Conservation (phyloP, 2,329 filamentous ascomycete genomes). For the Dactylellina cionopaga region DNA sequence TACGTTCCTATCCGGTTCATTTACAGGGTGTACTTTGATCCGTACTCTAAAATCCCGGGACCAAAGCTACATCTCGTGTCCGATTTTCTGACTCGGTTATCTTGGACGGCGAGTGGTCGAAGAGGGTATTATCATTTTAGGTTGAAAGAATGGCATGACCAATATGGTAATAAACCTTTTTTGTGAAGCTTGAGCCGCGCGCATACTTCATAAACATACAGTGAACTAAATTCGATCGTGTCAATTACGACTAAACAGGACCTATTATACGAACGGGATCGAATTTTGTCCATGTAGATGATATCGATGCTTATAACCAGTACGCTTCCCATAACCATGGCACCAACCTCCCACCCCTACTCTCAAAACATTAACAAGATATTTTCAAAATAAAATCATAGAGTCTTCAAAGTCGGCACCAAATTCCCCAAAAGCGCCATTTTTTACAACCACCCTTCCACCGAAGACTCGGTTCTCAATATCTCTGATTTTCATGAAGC, state of each 20-base stretch:
- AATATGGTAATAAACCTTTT: constrained; percentile 17
- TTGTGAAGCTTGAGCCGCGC: too few relatives aligned
- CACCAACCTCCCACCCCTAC: too few relatives aligned
- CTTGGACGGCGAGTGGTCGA: background rate
- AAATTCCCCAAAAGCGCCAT: constrained; percentile 34
- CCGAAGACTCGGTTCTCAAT: constrained; percentile 30
- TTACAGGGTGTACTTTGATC: constrained; percentile 59
- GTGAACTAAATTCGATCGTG: background rate
- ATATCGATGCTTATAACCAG: constrained; percentile 57
- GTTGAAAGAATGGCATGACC: constrained; percentile 14
- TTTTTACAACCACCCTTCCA: constrained; percentile 39
- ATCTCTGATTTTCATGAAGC: constrained; percentile 25
- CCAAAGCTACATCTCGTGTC: constrained; percentile 59
- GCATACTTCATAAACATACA: background rate
- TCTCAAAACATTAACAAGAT: background rate
- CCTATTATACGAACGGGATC: constrained; percentile 62
- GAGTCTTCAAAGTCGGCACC: constrained; percentile 43
- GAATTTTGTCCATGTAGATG: constrained; percentile 57
- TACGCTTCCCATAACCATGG: background rate
- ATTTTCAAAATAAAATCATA: background rate
- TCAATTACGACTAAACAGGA: constrained; percentile 49
- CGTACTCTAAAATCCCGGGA: constrained; percentile 59
- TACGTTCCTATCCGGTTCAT: constrained; percentile 46
- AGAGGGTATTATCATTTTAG: background rate
- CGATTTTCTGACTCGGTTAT: constrained; percentile 58